These are phyloP conservation scores for Martensiomyces pterosporus DNA, from an alignment of 192 early-diverging fungal species.

Conservation along the genomic window DNA sequence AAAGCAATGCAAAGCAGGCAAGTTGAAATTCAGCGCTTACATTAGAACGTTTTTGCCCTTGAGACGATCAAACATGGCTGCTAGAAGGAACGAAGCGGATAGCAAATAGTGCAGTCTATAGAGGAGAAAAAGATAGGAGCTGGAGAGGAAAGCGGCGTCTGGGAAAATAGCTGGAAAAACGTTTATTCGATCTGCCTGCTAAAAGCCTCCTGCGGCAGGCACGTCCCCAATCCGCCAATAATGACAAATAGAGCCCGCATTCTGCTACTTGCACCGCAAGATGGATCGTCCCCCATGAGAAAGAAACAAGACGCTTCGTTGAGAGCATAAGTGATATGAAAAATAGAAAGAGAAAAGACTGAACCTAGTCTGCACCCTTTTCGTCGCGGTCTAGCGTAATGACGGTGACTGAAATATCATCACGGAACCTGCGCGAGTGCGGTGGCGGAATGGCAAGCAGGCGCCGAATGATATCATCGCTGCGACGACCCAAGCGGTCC, in stretches of 20 bases:
- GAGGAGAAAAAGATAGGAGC: background rate
- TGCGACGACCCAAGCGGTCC: conserved; percentile 53
- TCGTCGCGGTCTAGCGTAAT: conserved; percentile 39
- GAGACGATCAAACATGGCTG: conserved; percentile 36
- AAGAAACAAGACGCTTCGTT: too few species aligned
- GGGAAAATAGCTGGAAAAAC: too few species aligned
- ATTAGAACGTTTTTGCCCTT: conserved; percentile 47
- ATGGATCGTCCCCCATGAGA: too few species aligned
- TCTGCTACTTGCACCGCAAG: background rate
- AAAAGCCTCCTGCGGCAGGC: too few species aligned
- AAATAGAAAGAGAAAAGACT: background rate
- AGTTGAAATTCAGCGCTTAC: conserved; percentile 15
- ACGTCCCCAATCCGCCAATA: too few species aligned
- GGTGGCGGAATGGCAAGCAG: conserved; percentile 63
- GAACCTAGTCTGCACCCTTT: background rate
- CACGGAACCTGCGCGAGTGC: conserved; percentile 63
- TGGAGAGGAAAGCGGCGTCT: background rate
- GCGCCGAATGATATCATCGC: conserved; percentile 57
- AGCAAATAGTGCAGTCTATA: conserved; percentile 5
- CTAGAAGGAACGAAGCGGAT: background rate
- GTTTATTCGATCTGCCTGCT: too few species aligned
- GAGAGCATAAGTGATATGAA: background rate
- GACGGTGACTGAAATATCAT: conserved; percentile 79
- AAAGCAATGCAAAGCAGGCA: too few species aligned
- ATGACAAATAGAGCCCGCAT: too few species aligned